A percentile compares a stretch with the other conserved stretches of the same genome.
These are phyloP conservation scores for Neocucurbitaria cava DNA, from an alignment of 2,329 filamentous ascomycete genomes.

Conservation along the genomic window DNA sequence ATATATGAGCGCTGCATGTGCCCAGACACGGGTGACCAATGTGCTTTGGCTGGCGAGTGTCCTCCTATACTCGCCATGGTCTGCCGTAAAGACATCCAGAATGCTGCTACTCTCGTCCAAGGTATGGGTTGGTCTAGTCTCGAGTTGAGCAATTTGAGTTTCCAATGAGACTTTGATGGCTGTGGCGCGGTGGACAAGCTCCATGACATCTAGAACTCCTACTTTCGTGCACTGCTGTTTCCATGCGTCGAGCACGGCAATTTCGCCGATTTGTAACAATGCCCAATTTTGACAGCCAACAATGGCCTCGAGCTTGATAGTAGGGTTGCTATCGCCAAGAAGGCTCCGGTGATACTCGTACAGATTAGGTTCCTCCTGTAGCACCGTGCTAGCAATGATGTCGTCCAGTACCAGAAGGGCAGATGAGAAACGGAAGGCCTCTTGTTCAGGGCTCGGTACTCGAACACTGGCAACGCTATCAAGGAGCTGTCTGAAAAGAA, in stretches of 20 bases:
- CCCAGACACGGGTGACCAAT: conserved; percentile 25
- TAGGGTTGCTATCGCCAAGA: conserved; percentile 26
- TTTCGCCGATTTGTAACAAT: conserved; percentile 61
- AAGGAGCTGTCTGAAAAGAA: conserved; percentile 55
- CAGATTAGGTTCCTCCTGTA: conserved; percentile 39
- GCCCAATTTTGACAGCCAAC: conserved; percentile 66
- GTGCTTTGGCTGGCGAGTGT: neutral
- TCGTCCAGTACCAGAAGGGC: conserved; percentile 46
- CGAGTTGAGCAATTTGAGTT: neutral
- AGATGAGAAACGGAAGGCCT: conserved; percentile 47
- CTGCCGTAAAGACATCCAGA: conserved; percentile 4
- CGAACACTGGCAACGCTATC: conserved; percentile 51
- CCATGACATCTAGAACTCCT: conserved; percentile 54
- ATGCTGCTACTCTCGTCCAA: conserved; percentile 1
- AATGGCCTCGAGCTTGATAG: conserved; percentile 58
- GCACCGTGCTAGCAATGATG: conserved; percentile 45
- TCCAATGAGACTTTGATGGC: neutral
- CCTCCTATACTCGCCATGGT: neutral
- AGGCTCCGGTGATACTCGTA: conserved; percentile 31
- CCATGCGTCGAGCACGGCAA: conserved; percentile 62
- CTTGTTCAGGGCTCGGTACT: conserved; percentile 45
- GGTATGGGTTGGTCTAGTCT: neutral
- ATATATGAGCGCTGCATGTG: conserved; percentile 29
- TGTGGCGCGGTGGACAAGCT: conserved; percentile 54
- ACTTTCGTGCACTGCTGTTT: conserved; percentile 58